Percentiles rank a stretch among this genome's conserved stretches.
These are phyloP conservation scores for Arthrobotrys entomopaga DNA, from an alignment of 2,329 filamentous ascomycete species.

Conservation along the genomic window DNA sequence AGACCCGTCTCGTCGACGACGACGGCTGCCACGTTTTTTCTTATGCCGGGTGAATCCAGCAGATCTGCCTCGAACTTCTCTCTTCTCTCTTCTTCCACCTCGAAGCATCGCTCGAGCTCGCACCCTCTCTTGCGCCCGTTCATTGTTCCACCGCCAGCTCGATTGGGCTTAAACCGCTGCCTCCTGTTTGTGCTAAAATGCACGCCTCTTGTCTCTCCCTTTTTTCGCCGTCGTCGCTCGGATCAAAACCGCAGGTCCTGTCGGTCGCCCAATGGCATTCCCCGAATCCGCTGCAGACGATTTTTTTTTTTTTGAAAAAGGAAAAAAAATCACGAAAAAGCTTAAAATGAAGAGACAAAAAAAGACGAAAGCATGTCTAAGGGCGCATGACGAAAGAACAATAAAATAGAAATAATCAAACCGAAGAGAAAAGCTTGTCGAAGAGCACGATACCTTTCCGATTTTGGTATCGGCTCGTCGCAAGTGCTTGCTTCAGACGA, in stretches of 20 bases:
- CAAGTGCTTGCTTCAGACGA: background rate
- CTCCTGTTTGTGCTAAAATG: background rate
- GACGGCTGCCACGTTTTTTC: conserved; percentile 21
- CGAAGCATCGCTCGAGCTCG: conserved; percentile 1
- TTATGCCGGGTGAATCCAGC: conserved; percentile 14
- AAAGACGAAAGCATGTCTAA: no score
- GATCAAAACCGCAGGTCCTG: conserved; percentile 22
- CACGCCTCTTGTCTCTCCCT: background rate
- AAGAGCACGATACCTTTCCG: conserved; percentile 4
- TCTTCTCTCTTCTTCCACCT: conserved; percentile 7
- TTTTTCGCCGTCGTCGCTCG: conserved; percentile 26
- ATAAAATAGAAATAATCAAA: no score
- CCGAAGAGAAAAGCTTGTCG: background rate
- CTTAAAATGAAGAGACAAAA: no score
- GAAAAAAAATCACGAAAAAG: no score
- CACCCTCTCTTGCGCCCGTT: background rate
- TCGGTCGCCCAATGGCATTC: conserved; percentile 7
- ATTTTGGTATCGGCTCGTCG: background rate
- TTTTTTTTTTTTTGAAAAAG: no score
- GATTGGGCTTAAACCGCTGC: background rate
- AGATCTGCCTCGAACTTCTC: conserved; percentile 24
- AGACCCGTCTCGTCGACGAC: no score
- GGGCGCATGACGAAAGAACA: no score
- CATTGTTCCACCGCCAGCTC: background rate
- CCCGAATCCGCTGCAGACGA: background rate